Base-by-base conservation (phyloP, 2,329 filamentous ascomycete genomes). In the Pseudogymnoascus sp. region DNA sequence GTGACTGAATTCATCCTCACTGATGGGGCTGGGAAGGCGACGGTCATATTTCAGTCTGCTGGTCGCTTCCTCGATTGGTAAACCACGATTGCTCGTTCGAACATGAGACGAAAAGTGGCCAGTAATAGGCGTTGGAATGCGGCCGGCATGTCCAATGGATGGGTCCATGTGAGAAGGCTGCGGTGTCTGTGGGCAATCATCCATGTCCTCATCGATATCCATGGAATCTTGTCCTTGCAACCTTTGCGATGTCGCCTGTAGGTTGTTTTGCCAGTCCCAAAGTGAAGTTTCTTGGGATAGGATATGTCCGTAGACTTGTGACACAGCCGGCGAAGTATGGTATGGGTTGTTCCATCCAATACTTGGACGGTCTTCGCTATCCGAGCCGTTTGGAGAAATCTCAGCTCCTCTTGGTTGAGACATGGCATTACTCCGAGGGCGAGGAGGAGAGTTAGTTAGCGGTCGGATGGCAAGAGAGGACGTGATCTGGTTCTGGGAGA, bases 41-140 rank as follows among this genome's bases (percentile, higher is more conserved):
- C 71, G 65, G 60, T 68, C 68, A 39, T 70, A 42, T 73, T 68
- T 14, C 65, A 64, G 63, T 68, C 69, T 51, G 71, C 64, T 26
- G 68, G 60, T 45, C 65, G 68, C 62, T 71, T 70, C 68, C n/a
- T 66, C 67, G 14, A 51, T 62, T 68, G 68, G 57, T 69, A 67
- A 16, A 36, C 36, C 31, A 12, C 68, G 65, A 26, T 66, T 63
- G 36, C 66, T 65, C 21, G 16, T 39, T n/a, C 68, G 67, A 21
- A 70, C 66, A 42, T 65, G 68, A 12, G 69, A 66, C n/a, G 67
- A 64, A 62, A 74, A 74, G 1, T 71, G 71, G 60, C 69, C 70
- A 51, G 74, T 69, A 40, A 74, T 74, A 37, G 73, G 73, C 6
- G 73, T 75, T 11, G 73, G 72, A 34, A 74, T 72, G 16, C 73